Evolutionary conservation across 2,329 filamentous ascomycete genomes (phyloP).

Genomic region (Pseudofabraea citricarpa): DNA sequence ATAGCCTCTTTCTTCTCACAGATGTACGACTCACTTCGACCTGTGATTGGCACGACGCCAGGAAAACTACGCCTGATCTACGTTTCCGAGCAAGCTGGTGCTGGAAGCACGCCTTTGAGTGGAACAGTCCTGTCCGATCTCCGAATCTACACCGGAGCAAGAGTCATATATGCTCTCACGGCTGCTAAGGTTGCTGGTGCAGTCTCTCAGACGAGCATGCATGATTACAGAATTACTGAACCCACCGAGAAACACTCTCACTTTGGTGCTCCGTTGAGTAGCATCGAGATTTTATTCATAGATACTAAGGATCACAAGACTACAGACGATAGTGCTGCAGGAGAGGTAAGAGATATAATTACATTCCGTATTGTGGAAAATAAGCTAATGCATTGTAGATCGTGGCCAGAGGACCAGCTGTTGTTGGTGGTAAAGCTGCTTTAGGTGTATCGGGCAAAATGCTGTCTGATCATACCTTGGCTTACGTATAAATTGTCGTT

Average conservation of each 20-base stretch:
- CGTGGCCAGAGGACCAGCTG: slow-evolving; percentile 66
- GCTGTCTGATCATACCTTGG: slow-evolving; percentile 68
- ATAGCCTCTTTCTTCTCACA: slow-evolving; percentile 56
- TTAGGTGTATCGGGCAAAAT: slow-evolving; percentile 63
- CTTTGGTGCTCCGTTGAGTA: slow-evolving; percentile 78
- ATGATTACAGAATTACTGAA: slow-evolving; percentile 69
- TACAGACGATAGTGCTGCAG: slow-evolving; percentile 55
- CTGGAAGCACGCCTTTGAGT: slow-evolving; percentile 58
- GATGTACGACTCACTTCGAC: slow-evolving; percentile 54
- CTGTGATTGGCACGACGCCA: slow-evolving; percentile 54
- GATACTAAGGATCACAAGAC: slow-evolving; percentile 58
- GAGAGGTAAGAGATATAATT: slow-evolving; percentile 49
- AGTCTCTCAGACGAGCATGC: slow-evolving; percentile 80
- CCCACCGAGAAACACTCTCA: slow-evolving; percentile 45
- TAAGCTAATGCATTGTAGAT: slow-evolving; percentile 44
- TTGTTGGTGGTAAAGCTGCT: slow-evolving; percentile 60
- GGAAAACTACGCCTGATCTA: slow-evolving; percentile 79
- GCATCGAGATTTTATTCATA: slow-evolving; percentile 70
- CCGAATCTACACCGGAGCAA: slow-evolving; percentile 72
- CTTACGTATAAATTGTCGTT: slow-evolving; percentile 22
- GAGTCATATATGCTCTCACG: slow-evolving; percentile 81
- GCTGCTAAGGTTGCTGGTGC: slow-evolving; percentile 81
- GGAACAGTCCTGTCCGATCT: slow-evolving; percentile 72
- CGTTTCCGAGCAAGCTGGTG: slow-evolving; percentile 67
- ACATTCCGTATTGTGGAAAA: neutral